Percentiles rank a stretch among this genome's conserved stretches.
Conservation (phyloP, 2,329 filamentous ascomycete species). For the Venturia pyrina region DNA sequence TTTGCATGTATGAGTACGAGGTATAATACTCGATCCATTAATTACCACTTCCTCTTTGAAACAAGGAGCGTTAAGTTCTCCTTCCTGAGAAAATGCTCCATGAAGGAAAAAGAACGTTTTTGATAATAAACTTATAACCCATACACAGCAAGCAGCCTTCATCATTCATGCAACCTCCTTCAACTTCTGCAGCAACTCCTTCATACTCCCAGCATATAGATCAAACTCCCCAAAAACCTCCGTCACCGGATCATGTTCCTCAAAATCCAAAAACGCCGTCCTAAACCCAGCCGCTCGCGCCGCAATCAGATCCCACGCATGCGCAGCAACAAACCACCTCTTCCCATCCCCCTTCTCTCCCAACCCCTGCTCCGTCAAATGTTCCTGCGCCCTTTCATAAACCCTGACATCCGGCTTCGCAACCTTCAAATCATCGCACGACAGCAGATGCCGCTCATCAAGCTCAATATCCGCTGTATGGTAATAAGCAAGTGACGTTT, state of each 20-base stretch:
- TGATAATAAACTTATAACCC: too few species aligned
- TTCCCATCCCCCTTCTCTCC: background rate
- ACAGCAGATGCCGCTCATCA: background rate
- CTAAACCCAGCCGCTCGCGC: background rate
- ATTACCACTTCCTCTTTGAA: too few species aligned
- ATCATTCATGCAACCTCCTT: background rate
- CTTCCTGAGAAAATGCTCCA: too few species aligned
- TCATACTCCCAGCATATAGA: background rate
- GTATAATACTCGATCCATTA: too few species aligned
- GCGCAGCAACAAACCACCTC: background rate
- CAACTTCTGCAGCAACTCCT: background rate
- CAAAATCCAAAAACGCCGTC: background rate
- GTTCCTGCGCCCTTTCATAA: background rate
- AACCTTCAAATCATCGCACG: background rate
- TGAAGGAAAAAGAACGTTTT: too few species aligned
- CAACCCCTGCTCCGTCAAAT: background rate
- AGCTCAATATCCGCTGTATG: background rate
- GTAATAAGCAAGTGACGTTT: background rate
- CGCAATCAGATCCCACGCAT: background rate
- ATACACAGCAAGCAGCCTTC: background rate
- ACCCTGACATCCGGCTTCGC: background rate
- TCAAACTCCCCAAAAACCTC: background rate
- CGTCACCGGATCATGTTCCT: background rate
- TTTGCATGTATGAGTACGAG: too few species aligned
- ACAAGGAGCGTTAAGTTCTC: too few species aligned